These are phyloP conservation scores for Lentinula raphanica DNA, from an alignment of 768 basidiomycete genomes.

Conservation along the genomic window DNA sequence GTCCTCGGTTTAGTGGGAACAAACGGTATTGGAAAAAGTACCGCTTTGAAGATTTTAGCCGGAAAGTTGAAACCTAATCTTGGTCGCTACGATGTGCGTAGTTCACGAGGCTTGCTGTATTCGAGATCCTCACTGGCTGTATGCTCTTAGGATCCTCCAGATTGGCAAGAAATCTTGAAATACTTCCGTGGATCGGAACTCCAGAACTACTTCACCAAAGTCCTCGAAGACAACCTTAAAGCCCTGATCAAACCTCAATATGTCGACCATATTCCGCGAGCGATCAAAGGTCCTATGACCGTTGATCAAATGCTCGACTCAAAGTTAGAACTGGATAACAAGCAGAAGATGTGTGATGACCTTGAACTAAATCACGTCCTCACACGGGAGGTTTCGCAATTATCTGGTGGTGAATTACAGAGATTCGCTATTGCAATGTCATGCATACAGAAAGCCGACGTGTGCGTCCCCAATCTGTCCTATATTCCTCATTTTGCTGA, in stretches of 20 bases:
- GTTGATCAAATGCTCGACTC: slow-evolving; percentile 90
- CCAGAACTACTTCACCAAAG: slow-evolving; percentile 99
- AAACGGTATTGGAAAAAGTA: slow-evolving; percentile 99
- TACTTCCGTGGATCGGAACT: slow-evolving; percentile 98
- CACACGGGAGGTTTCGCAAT: slow-evolving; percentile 75
- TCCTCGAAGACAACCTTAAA: slow-evolving; percentile 96
- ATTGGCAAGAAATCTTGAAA: slow-evolving; percentile 98
- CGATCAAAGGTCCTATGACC: slow-evolving; percentile 85
- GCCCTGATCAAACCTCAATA: slow-evolving; percentile 99
- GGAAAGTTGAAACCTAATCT: slow-evolving; percentile 98
- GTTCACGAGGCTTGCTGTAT: background rate
- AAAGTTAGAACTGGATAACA: slow-evolving; percentile 86
- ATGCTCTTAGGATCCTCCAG: slow-evolving; percentile 77
- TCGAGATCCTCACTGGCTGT: slow-evolving; percentile 1
- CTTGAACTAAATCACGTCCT: slow-evolving; percentile 86
- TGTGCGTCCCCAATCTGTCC: slow-evolving; percentile 48
- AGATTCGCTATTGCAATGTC: slow-evolving; percentile 98
- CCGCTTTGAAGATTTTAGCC: slow-evolving; percentile 92
- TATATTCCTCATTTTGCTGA: slow-evolving; percentile 1
- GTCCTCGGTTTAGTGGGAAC: slow-evolving; percentile 98
- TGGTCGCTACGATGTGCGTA: slow-evolving; percentile 86
- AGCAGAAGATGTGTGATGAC: slow-evolving; percentile 77
- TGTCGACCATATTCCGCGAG: slow-evolving; percentile 96
- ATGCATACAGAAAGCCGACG: slow-evolving; percentile 91
- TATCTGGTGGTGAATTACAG: slow-evolving; percentile 97